Evolutionary conservation across 768 basidiomycete genomes (phyloP).

Genomic region (Lyophyllum semitale): DNA sequence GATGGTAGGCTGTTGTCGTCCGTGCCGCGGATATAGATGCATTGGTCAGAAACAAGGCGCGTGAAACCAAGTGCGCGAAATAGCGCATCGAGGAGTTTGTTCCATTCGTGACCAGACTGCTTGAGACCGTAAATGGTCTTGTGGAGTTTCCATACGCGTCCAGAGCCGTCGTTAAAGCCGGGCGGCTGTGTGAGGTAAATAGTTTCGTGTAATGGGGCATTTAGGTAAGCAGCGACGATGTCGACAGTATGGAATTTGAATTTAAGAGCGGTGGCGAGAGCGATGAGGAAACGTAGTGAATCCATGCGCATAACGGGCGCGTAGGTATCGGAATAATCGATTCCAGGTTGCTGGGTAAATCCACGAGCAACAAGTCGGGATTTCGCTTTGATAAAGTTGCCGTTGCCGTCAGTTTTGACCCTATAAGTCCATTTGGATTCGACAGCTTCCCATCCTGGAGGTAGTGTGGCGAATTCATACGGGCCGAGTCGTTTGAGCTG

Average conservation of each 20-base stretch:
- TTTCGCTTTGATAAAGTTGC: slow-evolving; percentile 32
- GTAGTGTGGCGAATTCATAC: slow-evolving; percentile 27
- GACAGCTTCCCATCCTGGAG: slow-evolving; percentile 22
- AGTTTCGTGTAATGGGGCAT: slow-evolving; percentile 28
- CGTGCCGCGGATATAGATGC: slow-evolving; percentile 19
- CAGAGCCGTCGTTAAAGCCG: slow-evolving; percentile 28
- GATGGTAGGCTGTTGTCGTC: slow-evolving; percentile 11
- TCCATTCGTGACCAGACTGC: slow-evolving; percentile 30
- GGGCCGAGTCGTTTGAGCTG: slow-evolving; percentile 27
- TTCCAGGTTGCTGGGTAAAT: slow-evolving; percentile 30
- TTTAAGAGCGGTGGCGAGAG: slow-evolving; percentile 30
- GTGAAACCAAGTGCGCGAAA: slow-evolving; percentile 18
- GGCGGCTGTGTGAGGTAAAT: slow-evolving; percentile 42
- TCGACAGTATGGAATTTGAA: slow-evolving; percentile 42
- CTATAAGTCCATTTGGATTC: slow-evolving; percentile 33
- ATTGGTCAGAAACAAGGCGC: slow-evolving; percentile 19
- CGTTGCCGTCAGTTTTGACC: slow-evolving; percentile 33
- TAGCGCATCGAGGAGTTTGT: slow-evolving; percentile 19
- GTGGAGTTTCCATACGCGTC: slow-evolving; percentile 21
- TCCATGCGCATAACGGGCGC: slow-evolving; percentile 35
- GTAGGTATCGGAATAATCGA: slow-evolving; percentile 32
- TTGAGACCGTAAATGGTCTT: slow-evolving; percentile 40
- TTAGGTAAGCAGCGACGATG: slow-evolving; percentile 28
- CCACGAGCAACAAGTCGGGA: slow-evolving; percentile 32
- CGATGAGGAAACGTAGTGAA: slow-evolving; percentile 29